phyloP scores from a whole-genome alignment of 108 stramenopile genomes.

The Phaeodactylum tricornutum region DNA sequence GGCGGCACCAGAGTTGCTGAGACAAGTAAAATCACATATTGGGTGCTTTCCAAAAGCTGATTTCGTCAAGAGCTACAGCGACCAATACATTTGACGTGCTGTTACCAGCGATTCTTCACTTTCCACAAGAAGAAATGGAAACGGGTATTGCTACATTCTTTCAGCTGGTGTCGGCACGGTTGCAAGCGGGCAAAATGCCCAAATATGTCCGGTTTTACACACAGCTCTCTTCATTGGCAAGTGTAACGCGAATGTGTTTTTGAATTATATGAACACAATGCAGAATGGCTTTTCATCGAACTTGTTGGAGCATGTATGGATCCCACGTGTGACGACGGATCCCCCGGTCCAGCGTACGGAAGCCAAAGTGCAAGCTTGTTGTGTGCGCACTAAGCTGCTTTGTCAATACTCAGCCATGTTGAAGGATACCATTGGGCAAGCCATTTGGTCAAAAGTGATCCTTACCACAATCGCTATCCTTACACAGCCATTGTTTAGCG shows the following conservation, averaged over 20 bases:
- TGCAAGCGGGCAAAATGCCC: conserved; percentile 48
- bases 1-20: conserved; percentile 53
- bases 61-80: conserved; percentile 61
- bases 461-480: conserved; percentile 33
- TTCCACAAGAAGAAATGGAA: conserved; percentile 43
- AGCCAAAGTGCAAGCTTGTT: conserved; percentile 63
- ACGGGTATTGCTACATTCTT: conserved; percentile 50
- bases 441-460: conserved; percentile 41
- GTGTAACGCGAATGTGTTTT: conserved; percentile 38
- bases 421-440: conserved; percentile 28
- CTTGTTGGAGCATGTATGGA: conserved; percentile 54
- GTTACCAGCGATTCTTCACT: conserved; percentile 36
- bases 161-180: conserved; percentile 45
- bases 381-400: too few species aligned
- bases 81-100: conserved; percentile 73
- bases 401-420: conserved; percentile 57
- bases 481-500: conserved; percentile 31
- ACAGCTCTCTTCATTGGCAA: conserved; percentile 60
- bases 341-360: conserved; percentile 31
- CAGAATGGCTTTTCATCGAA: conserved; percentile 50
- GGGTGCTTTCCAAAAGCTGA: conserved; percentile 83
- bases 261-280: conserved; percentile 38
- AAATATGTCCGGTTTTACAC: conserved; percentile 32
- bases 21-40: conserved; percentile 30
- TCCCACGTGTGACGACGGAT: conserved; percentile 41